These are phyloP conservation scores for Moricandia moricandioides DNA, from an alignment of 345 rosid species.

Conservation along the genomic window DNA sequence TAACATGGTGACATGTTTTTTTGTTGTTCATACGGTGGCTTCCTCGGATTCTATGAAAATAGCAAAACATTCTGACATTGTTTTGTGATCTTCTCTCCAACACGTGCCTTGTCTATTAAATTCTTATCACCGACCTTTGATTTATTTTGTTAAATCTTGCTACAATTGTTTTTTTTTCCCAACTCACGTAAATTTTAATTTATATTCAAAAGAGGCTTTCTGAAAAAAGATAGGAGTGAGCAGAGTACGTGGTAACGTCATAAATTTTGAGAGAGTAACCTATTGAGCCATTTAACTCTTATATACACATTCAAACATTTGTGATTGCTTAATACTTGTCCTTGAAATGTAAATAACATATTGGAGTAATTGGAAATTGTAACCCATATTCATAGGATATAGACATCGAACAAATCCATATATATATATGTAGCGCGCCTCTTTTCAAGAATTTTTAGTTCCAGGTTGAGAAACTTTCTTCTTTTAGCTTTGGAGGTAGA, in stretches of 20 bases:
- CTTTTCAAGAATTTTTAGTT: background rate
- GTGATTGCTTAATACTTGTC: no score
- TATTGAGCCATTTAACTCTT: background rate
- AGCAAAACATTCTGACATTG: constrained; percentile 14
- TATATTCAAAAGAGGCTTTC: constrained; percentile 21
- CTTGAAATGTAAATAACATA: background rate
- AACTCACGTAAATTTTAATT: background rate
- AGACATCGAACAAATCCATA: background rate
- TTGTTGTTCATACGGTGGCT: background rate
- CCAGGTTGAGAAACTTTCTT: background rate
- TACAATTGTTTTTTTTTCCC: background rate
- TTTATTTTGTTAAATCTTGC: background rate
- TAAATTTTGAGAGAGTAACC: background rate
- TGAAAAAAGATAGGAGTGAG: background rate
- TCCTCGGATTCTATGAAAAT: constrained; percentile 16
- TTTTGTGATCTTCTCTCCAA: constrained; percentile 9
- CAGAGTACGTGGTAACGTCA: constrained; percentile 8
- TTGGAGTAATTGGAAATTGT: background rate
- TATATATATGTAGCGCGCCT: background rate
- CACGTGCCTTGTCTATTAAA: constrained; percentile 11
- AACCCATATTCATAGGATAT: background rate
- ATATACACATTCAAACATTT: background rate
- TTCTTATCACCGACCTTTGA: background rate
- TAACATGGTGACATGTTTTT: constrained; percentile 38
- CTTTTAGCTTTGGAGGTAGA: background rate